Conservation (phyloP, 2,329 filamentous ascomycete genomes). For the Claviceps quebecensis region DNA sequence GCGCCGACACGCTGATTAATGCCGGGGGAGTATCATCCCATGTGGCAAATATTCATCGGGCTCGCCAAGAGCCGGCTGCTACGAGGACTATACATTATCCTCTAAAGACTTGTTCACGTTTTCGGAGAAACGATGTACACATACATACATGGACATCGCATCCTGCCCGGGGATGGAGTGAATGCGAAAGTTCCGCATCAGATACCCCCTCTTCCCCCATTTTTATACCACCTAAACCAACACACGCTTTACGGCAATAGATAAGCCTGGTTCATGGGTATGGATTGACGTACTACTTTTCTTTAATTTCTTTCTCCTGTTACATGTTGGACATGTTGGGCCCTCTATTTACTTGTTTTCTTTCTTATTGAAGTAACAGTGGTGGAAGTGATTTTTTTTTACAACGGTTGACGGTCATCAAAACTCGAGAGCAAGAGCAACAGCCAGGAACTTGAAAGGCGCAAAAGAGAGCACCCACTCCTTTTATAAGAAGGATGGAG, state of each 20-base stretch:
- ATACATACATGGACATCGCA: background rate
- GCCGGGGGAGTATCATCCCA: background rate
- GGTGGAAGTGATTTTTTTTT: too few species aligned
- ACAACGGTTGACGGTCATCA: too few species aligned
- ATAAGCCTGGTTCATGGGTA: slow-evolving; percentile 15
- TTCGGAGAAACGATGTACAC: slow-evolving; percentile 1
- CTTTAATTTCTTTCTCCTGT: background rate
- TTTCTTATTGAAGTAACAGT: background rate
- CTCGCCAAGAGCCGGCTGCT: background rate
- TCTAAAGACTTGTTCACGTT: slow-evolving; percentile 5
- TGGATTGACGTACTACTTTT: slow-evolving; percentile 6
- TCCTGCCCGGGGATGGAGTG: slow-evolving; percentile 1
- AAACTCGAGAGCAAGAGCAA: too few species aligned
- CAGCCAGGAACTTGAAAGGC: too few species aligned
- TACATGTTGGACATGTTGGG: background rate
- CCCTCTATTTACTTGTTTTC: background rate
- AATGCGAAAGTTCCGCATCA: background rate
- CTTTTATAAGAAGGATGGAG: background rate
- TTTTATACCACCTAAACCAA: background rate
- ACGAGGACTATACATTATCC: background rate
- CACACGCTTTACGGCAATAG: slow-evolving; percentile 21
- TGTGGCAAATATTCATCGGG: background rate
- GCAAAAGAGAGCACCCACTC: too few species aligned
- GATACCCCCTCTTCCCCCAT: background rate
- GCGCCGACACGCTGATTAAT: slow-evolving; percentile 8